These are phyloP conservation scores for Rheum nobile DNA, from an alignment of 148 eudicot genomes.

Conservation along the genomic window DNA sequence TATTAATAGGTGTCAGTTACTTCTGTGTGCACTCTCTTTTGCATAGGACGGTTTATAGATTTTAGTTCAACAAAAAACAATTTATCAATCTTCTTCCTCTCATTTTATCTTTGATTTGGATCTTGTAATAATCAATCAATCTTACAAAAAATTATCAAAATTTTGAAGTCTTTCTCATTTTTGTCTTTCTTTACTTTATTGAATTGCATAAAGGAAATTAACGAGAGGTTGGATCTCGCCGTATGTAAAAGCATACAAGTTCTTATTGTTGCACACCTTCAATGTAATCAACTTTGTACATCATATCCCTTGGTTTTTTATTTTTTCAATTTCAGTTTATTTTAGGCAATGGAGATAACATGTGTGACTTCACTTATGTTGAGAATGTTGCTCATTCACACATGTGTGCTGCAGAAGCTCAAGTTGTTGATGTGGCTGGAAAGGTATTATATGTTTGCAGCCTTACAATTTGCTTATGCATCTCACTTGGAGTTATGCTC, in stretches of 20 bases:
- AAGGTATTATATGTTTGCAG: slow-evolving; percentile 35
- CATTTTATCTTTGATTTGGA: not conserved
- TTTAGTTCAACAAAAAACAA: too few species aligned
- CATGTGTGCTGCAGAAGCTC: slow-evolving; percentile 82
- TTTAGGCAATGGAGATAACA: slow-evolving; percentile 62
- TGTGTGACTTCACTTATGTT: slow-evolving; percentile 78
- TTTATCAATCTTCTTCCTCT: not conserved
- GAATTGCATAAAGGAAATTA: not conserved
- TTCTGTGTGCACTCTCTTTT: not conserved
- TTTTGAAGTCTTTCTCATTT: not conserved
- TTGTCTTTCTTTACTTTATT: not conserved
- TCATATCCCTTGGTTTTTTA: not conserved
- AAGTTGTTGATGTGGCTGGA: slow-evolving; percentile 52
- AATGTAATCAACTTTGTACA: not conserved
- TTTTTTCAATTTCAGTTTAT: slow-evolving; percentile 67
- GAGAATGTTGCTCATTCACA: slow-evolving; percentile 95
- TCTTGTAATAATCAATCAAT: not conserved
- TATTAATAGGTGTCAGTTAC: not conserved
- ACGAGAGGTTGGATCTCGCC: not conserved
- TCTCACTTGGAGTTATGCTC: not conserved
- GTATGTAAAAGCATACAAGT: not conserved
- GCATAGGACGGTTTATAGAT: too few species aligned
- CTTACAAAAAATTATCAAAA: not conserved
- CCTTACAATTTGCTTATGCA: not conserved
- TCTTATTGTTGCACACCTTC: not conserved